These are phyloP conservation scores for Sclerotinia minor DNA, from an alignment of 2,329 filamentous ascomycete genomes.

Conservation along the genomic window DNA sequence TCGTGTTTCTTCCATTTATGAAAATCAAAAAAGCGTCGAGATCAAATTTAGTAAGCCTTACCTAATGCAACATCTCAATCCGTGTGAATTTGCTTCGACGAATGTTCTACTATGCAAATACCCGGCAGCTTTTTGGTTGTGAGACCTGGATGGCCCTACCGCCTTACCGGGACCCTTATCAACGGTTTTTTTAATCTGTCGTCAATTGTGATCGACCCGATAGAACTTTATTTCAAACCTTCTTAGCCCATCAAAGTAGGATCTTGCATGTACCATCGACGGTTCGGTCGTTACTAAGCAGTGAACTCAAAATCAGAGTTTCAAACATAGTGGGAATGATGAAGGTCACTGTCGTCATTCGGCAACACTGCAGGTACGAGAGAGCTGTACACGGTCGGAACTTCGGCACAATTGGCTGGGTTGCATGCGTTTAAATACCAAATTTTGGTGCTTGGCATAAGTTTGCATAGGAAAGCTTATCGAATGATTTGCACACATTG, in stretches of 20 bases:
- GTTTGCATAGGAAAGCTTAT: neutral
- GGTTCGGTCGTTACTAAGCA: neutral
- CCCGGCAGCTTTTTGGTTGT: neutral
- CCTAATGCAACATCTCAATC: neutral
- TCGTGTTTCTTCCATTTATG: neutral
- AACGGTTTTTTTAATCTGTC: neutral
- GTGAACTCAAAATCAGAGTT: too few species aligned
- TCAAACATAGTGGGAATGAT: neutral
- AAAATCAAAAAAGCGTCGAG: too few species aligned
- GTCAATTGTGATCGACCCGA: neutral
- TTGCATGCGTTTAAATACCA: neutral
- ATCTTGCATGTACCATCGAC: neutral
- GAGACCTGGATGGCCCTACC: neutral
- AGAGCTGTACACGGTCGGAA: neutral
- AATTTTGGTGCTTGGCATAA: constrained; percentile 5
- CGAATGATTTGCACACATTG: neutral
- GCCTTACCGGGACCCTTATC: neutral
- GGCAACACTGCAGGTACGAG: constrained; percentile 7
- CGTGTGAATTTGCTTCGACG: neutral
- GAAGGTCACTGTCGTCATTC: constrained; percentile 5
- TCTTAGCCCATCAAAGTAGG: neutral
- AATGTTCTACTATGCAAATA: neutral
- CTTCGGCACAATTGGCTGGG: constrained; percentile 10
- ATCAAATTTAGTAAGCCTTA: neutral
- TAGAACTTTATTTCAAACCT: neutral